phyloP scores from a whole-genome alignment of 1,284 basidiomycete species.

The Exobasidium cylindrosporum region DNA sequence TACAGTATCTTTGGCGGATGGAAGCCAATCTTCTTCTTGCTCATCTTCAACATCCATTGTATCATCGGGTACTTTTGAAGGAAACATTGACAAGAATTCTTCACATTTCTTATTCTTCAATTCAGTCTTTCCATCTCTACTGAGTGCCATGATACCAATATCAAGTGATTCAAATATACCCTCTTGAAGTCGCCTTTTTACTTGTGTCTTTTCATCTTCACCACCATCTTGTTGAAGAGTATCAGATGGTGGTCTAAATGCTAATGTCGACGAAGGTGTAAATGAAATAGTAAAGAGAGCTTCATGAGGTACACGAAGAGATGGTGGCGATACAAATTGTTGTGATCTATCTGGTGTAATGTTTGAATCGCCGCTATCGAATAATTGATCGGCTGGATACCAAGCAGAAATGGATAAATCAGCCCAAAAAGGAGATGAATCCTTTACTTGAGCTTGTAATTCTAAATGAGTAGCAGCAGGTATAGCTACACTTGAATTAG shows the following conservation, averaged over 20 bases:
- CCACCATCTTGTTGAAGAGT: conserved; percentile 21
- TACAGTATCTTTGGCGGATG: conserved; percentile 40
- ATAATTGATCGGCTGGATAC: conserved; percentile 45
- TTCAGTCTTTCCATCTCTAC: conserved; percentile 37
- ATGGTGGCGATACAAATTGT: neutral
- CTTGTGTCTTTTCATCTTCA: conserved; percentile 17
- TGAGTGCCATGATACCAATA: conserved; percentile 36
- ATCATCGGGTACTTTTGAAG: conserved; percentile 15
- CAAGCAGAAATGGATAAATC: conserved; percentile 42
- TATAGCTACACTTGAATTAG: conserved; percentile 31
- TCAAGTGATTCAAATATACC: conserved; percentile 41
- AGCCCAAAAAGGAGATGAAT: conserved; percentile 25
- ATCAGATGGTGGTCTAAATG: neutral
- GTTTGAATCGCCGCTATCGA: conserved; percentile 9
- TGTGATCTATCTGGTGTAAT: neutral
- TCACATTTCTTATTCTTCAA: conserved; percentile 42
- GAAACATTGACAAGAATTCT: conserved; percentile 33
- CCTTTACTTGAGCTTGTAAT: conserved; percentile 30
- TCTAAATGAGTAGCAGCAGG: conserved; percentile 28
- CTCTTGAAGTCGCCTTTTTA: conserved; percentile 28
- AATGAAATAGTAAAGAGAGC: conserved; percentile 42
- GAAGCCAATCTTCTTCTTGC: conserved; percentile 20
- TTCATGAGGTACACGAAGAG: conserved; percentile 27
- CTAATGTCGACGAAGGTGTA: conserved; percentile 14
- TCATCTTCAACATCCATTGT: conserved; percentile 10